Evolutionary conservation across 2,329 filamentous ascomycete genomes (phyloP).

Genomic region (Nigrograna mackinnonii): DNA sequence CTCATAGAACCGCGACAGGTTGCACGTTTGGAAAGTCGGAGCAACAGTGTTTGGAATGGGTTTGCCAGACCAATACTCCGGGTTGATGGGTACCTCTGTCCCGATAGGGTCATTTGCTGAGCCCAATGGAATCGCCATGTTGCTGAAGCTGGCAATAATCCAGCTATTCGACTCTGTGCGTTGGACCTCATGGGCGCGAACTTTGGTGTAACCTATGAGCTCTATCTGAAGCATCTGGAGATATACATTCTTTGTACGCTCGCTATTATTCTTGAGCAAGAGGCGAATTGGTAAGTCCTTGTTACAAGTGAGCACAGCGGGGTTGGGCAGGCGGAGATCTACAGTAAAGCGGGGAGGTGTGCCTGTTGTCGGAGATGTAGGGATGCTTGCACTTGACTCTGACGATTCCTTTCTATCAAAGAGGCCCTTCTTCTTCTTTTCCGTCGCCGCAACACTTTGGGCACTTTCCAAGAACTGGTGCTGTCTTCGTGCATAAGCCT

Average conservation of each 20-base stretch:
- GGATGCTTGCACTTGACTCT: constrained; percentile 10
- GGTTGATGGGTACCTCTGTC: constrained; percentile 71
- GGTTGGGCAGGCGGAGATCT: constrained; percentile 84
- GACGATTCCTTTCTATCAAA: constrained; percentile 53
- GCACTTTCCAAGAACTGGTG: constrained; percentile 57
- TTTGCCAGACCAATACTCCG: constrained; percentile 71
- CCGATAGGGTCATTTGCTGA: constrained; percentile 60
- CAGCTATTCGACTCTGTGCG: constrained; percentile 74
- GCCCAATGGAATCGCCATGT: constrained; percentile 74
- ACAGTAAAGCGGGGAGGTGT: constrained; percentile 65
- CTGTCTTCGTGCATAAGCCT: constrained; percentile 80
- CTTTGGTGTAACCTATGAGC: constrained; percentile 76
- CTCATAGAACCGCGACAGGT: constrained; percentile 80
- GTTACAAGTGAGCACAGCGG: constrained; percentile 87
- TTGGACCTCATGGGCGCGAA: constrained; percentile 75
- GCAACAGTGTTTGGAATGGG: constrained; percentile 83
- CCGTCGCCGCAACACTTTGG: constrained; percentile 28
- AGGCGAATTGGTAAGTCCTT: constrained; percentile 80
- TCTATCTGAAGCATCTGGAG: constrained; percentile 81
- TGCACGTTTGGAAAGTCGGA: constrained; percentile 87
- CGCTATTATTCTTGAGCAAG: constrained; percentile 74
- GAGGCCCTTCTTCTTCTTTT: constrained; percentile 64
- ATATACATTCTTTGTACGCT: constrained; percentile 71
- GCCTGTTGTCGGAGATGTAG: constrained; percentile 13
- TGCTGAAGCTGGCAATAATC: constrained; percentile 72